Percentiles rank a stretch among this genome's conserved stretches.
These are phyloP conservation scores for Aurinia saxatilis DNA, from an alignment of 345 rosid genomes.

Conservation along the genomic window DNA sequence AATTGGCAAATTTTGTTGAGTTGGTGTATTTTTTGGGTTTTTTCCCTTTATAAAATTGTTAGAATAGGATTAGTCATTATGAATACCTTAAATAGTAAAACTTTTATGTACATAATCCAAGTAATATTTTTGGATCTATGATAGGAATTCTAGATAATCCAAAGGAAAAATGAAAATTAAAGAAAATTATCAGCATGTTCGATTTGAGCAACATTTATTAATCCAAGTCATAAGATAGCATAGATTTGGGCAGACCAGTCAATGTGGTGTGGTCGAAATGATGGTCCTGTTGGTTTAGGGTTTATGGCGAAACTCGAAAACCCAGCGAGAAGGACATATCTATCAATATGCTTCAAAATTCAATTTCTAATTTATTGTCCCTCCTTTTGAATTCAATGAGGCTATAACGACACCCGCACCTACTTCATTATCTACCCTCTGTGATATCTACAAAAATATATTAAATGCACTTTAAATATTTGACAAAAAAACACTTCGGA, in stretches of 20 bases:
- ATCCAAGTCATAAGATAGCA: background rate
- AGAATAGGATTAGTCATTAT: no score
- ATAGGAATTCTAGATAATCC: no score
- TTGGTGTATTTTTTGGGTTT: no score
- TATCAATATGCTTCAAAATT: slow-evolving; percentile 24
- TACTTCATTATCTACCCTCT: slow-evolving; percentile 15
- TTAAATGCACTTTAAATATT: slow-evolving; percentile 10
- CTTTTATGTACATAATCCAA: no score
- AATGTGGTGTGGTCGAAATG: slow-evolving; percentile 27
- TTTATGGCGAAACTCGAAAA: slow-evolving; percentile 10
- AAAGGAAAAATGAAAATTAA: no score
- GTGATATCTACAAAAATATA: slow-evolving; percentile 1
- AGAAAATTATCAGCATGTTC: background rate
- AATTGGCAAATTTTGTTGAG: no score
- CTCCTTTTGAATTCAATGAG: slow-evolving; percentile 9
- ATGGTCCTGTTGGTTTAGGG: slow-evolving; percentile 17
- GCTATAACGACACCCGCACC: slow-evolving; percentile 30
- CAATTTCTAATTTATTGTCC: slow-evolving; percentile 20
- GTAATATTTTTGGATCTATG: no score
- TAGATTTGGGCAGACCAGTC: slow-evolving; percentile 21
- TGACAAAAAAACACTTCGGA: no score
- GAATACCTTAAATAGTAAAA: no score
- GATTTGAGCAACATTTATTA: background rate
- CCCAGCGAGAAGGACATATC: slow-evolving; percentile 6
- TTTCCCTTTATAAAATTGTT: no score